Conservation (phyloP, 23 red algal genomes). For the Gracilaria gracilis region DNA sequence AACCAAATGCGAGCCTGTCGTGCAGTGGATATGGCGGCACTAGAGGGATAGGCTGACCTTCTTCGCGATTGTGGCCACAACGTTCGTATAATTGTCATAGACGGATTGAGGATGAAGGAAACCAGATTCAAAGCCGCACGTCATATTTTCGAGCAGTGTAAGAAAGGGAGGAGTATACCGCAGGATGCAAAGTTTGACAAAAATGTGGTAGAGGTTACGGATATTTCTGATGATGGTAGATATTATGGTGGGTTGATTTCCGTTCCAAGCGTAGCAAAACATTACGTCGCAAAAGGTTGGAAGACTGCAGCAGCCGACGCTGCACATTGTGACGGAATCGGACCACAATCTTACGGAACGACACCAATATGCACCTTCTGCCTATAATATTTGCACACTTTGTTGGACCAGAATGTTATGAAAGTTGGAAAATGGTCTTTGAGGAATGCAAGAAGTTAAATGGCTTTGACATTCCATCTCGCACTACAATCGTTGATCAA, state of each 20-base stretch:
- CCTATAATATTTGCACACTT: conserved; percentile 30
- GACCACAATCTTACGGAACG: conserved; percentile 41
- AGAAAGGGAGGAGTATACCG: not conserved
- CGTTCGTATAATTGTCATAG: not conserved
- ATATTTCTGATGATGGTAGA: conserved; percentile 3
- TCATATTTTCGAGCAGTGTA: conserved; percentile 11
- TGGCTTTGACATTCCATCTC: not conserved
- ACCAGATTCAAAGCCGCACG: conserved; percentile 6
- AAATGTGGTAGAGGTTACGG: not conserved
- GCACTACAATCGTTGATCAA: conserved; percentile 2
- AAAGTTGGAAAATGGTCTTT: conserved; percentile 23
- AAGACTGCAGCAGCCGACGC: conserved; percentile 26
- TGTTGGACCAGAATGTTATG: conserved; percentile 26
- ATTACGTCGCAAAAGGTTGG: not conserved
- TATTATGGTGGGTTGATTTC: conserved; percentile 42
- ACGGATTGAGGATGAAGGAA: not conserved
- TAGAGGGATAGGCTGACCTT: not conserved
- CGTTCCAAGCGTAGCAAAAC: conserved; percentile 23
- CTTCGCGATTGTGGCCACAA: not conserved
- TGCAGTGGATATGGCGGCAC: conserved; percentile 2
- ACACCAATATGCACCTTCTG: no score
- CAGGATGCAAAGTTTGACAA: conserved; percentile 8
- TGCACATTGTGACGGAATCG: conserved; percentile 30
- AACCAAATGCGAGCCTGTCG: no score
- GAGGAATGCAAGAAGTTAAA: no score